Percentiles rank a stretch among this genome's conserved stretches.
These are phyloP conservation scores for Penicillium sp. DNA, from an alignment of 2,329 filamentous ascomycete genomes.

Conservation along the genomic window DNA sequence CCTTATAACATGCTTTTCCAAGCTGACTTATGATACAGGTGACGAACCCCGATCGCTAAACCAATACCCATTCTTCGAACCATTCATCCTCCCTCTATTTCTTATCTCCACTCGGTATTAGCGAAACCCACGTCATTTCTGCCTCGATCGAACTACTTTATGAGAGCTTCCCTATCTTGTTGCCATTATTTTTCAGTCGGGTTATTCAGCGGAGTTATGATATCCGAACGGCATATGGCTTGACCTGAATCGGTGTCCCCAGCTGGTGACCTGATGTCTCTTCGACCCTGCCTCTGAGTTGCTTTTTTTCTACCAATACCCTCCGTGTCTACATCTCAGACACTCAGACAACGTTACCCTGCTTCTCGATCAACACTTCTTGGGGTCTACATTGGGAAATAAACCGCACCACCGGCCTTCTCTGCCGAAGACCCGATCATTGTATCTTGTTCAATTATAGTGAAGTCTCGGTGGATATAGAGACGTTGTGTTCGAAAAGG, in stretches of 20 bases:
- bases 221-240: slow-evolving; percentile 26
- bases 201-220: slow-evolving; percentile 33
- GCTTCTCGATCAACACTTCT: neutral
- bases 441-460: slow-evolving; percentile 3
- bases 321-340: neutral
- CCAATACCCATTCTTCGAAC: neutral
- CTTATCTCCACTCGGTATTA: slow-evolving; percentile 15
- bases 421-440: neutral
- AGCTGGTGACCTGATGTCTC: slow-evolving; percentile 14
- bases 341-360: neutral
- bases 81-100: slow-evolving; percentile 4
- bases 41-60: slow-evolving; percentile 37
- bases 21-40: slow-evolving; percentile 24
- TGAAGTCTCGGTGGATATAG: slow-evolving; percentile 5
- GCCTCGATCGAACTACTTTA: slow-evolving; percentile 17
- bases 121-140: slow-evolving; percentile 18
- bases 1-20: neutral
- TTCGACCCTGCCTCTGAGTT: neutral
- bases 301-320: neutral
- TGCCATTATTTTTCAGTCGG: slow-evolving; percentile 20
- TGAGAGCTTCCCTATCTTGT: slow-evolving; percentile 14
- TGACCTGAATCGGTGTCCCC: slow-evolving; percentile 17
- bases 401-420: neutral
- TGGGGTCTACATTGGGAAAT: neutral
- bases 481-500: slow-evolving; percentile 18